Evolutionary conservation across 345 rosid species (phyloP), one percentile per base, ranked within the genome.

Genomic region (Garcia nutans): DNA sequence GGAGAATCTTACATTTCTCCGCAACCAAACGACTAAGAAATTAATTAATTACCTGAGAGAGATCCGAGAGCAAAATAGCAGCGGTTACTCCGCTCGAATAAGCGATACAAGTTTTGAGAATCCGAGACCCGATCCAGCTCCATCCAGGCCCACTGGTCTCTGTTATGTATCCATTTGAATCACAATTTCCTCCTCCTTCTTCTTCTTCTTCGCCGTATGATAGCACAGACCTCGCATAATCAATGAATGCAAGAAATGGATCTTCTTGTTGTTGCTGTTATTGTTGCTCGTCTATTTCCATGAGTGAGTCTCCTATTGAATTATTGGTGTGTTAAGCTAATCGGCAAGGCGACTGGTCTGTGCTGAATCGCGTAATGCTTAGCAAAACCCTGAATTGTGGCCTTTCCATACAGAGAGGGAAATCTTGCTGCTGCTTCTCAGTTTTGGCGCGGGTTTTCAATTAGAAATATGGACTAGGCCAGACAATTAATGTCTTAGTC

Each of bases 41-140:
- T 12, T 23, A 6, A 61, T 23, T 17, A 24, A 61, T 52, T 70
- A 90, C 99, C 92, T 88, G 98, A 84, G 81, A 90, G 68, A 93
- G 91, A 75, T 93, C 95, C 28, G 99, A 89, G 71, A 93, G 85
- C 52, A 96, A 76, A 83, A 96, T 96, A 20, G 96, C 99, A 60
- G 92, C 83, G 19, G 98, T 95, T 65, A 93, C 94, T 52, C 99
- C 97, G 49, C 98, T 96, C 1, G 99, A 93, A 71, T 93, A 93
- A 79, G 94, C 88, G 6, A 80, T 83, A 70, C 96, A 96, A 7
- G 97, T 93, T 74, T 83, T 90, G 78, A 93, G 88, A 28, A 93
- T 82, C 77, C 95, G 95, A 70, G 91, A 85, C 15, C 85, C 86
- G 19, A 89, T 85, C 98, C 98, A 93, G 70, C 90, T 82, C 99